phyloP scores from a whole-genome alignment of 2,329 filamentous ascomycete species.

The Pseudogymnoascus sp. region DNA sequence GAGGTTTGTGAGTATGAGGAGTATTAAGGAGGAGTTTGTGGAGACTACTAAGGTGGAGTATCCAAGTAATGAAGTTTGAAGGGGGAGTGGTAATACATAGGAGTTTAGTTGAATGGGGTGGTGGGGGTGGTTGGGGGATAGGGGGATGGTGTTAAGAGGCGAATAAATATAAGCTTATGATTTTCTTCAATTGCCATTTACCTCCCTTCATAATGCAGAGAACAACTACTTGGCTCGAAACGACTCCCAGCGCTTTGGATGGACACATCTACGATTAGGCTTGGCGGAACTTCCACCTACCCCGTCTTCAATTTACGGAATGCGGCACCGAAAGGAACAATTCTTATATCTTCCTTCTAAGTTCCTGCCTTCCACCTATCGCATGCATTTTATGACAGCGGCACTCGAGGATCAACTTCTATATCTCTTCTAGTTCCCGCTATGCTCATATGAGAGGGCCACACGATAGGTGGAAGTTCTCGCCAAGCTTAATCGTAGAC shows the following conservation, averaged over 20 bases:
- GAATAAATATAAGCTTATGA: not conserved
- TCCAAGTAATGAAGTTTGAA: constrained; percentile 55
- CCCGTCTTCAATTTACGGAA: no score
- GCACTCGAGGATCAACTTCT: not conserved
- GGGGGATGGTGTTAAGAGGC: not conserved
- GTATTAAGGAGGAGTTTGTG: constrained; percentile 69
- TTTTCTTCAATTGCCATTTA: not conserved
- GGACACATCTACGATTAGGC: not conserved
- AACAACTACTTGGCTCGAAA: not conserved
- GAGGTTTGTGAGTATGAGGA: constrained; percentile 58
- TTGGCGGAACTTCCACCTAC: not conserved
- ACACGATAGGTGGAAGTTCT: not conserved
- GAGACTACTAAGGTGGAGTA: constrained; percentile 56
- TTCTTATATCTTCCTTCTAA: no score
- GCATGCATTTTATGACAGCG: not conserved
- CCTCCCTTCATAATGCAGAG: not conserved
- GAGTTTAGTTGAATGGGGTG: not conserved
- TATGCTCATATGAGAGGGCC: not conserved
- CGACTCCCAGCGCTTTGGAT: not conserved
- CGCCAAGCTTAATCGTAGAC: not conserved
- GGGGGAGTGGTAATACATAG: not conserved
- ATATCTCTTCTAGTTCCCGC: not conserved
- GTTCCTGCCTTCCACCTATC: not conserved
- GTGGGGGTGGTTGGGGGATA: not conserved
- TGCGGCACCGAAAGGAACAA: no score